Evolutionary conservation across 2,329 filamentous ascomycete species (phyloP).

Genomic region (Fusarium illudens): DNA sequence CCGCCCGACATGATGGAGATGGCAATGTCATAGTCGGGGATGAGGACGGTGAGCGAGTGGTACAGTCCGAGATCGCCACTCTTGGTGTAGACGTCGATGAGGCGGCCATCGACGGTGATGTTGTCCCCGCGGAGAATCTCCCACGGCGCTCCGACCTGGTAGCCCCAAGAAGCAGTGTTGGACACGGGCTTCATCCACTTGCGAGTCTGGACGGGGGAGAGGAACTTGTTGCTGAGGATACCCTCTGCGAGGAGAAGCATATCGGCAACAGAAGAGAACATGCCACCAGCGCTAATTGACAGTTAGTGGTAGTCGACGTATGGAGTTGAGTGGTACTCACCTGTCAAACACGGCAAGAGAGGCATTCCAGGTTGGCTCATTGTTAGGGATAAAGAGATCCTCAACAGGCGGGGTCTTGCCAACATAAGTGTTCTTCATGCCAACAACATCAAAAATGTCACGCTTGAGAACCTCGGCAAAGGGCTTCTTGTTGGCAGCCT

Average conservation of each 20-base stretch:
- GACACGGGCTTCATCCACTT: constrained; percentile 56
- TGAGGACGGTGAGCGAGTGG: constrained; percentile 50
- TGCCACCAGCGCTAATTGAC: constrained; percentile 46
- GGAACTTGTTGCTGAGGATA: constrained; percentile 54
- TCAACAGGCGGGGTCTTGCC: constrained; percentile 43
- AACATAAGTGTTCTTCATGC: constrained; percentile 53
- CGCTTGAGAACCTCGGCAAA: constrained; percentile 52
- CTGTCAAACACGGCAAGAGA: constrained; percentile 47
- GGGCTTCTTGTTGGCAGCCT: constrained; percentile 52
- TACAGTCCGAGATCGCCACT: constrained; percentile 54
- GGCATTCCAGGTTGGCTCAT: constrained; percentile 47
- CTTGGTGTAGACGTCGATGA: constrained; percentile 59
- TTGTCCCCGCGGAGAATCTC: constrained; percentile 54
- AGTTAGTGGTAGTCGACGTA: background rate
- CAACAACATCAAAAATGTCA: constrained; percentile 52
- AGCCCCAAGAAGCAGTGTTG: constrained; percentile 49
- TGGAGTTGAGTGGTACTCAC: constrained; percentile 38
- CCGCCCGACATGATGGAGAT: constrained; percentile 52
- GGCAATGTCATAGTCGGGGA: constrained; percentile 58
- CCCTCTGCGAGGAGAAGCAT: constrained; percentile 52
- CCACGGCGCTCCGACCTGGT: constrained; percentile 56
- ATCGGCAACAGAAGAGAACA: constrained; percentile 54
- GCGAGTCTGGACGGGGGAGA: constrained; percentile 50
- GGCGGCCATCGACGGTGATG: constrained; percentile 49
- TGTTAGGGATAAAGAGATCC: constrained; percentile 48